These are phyloP conservation scores for Peltaster fructicola DNA, from an alignment of 2,329 filamentous ascomycete genomes.

Conservation along the genomic window DNA sequence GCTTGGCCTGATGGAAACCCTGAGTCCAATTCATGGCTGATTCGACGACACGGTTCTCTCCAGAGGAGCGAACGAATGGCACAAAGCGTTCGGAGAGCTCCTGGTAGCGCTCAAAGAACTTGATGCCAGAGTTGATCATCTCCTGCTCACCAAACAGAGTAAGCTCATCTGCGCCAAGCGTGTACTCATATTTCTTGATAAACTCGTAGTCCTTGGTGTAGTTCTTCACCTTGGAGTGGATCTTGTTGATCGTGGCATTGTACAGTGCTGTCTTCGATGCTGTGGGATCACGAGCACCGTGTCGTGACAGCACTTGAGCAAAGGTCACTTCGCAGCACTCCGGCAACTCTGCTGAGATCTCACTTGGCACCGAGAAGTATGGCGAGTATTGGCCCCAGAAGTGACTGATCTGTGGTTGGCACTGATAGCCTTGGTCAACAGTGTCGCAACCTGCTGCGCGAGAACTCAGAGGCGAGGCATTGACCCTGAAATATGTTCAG, in stretches of 20 bases:
- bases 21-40: slow-evolving; percentile 60
- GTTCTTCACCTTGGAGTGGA: slow-evolving; percentile 38
- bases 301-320: slow-evolving; percentile 63
- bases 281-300: slow-evolving; percentile 73
- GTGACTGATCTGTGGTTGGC: slow-evolving; percentile 42
- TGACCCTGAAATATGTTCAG: too few species aligned
- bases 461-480: too few species aligned
- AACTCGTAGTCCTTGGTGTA: slow-evolving; percentile 53
- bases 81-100: slow-evolving; percentile 37
- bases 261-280: slow-evolving; percentile 47
- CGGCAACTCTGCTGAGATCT: slow-evolving; percentile 43
- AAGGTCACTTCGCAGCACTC: slow-evolving; percentile 58
- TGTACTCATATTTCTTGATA: slow-evolving; percentile 53
- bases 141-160: slow-evolving; percentile 50
- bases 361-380: slow-evolving; percentile 58
- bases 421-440: slow-evolving; percentile 39
- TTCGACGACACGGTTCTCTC: slow-evolving; percentile 51
- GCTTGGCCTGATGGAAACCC: slow-evolving; percentile 48
- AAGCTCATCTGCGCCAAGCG: slow-evolving; percentile 50
- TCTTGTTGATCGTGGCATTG: slow-evolving; percentile 42
- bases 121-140: slow-evolving; percentile 55
- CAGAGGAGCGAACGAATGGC: slow-evolving; percentile 57
- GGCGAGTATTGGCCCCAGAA: slow-evolving; percentile 81
- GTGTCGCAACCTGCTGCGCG: slow-evolving; percentile 10
- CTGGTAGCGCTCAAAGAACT: slow-evolving; percentile 59